Evolutionary conservation across 2,329 filamentous ascomycete genomes (phyloP).

Genomic region (Xylaria polymorpha): DNA sequence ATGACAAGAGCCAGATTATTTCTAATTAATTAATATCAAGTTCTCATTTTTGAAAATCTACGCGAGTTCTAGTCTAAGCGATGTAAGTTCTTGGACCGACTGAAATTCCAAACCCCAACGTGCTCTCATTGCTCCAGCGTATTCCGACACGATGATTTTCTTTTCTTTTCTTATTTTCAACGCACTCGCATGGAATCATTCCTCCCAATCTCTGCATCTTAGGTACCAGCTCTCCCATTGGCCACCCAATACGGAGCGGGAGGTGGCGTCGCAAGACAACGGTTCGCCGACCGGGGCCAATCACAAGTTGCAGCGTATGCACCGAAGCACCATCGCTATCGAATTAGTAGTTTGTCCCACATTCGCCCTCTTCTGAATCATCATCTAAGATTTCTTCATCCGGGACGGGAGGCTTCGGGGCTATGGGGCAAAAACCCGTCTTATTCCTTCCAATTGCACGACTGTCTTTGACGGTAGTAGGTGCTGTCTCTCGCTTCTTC

Average conservation of each 20-base stretch:
- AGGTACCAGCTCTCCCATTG: background rate
- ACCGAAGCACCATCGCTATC: background rate
- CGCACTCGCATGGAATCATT: background rate
- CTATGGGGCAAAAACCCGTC: background rate
- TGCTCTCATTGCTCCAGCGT: background rate
- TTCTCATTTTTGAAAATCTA: background rate
- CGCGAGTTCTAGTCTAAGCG: constrained; percentile 8
- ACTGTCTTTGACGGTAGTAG: background rate
- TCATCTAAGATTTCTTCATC: background rate
- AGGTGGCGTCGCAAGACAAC: background rate
- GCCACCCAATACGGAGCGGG: background rate
- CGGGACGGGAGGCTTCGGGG: background rate
- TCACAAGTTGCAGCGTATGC: background rate
- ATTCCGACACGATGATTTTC: too few species aligned
- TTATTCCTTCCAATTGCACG: background rate
- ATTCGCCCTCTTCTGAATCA: background rate
- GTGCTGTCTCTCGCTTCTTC: background rate
- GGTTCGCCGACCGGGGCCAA: background rate
- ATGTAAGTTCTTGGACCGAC: background rate
- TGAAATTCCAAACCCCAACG: background rate
- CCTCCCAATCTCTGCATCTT: background rate
- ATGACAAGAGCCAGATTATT: background rate
- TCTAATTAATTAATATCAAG: too few species aligned
- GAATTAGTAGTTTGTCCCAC: background rate
- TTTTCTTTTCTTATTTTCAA: too few species aligned